phyloP scores from a whole-genome alignment of 805 yeast species.

The Myxozyma sirexii region DNA sequence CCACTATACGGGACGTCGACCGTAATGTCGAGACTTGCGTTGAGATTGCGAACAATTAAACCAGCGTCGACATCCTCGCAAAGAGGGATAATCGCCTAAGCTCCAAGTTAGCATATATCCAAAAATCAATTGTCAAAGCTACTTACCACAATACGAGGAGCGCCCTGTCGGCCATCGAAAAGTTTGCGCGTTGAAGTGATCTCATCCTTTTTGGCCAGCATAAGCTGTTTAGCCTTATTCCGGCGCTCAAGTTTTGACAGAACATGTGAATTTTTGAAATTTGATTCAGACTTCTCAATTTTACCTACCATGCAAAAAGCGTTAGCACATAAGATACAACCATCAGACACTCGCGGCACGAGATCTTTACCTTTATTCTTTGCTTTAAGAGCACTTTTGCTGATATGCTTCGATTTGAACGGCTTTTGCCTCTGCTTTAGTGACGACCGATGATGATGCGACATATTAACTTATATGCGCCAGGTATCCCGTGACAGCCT shows the following conservation, averaged over 20 bases:
- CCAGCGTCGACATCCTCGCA: slow-evolving; percentile 63
- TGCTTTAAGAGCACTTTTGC: slow-evolving; percentile 84
- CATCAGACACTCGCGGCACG: too few relatives aligned
- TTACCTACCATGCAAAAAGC: slow-evolving; percentile 55
- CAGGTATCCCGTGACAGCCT: neutral
- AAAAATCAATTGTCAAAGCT: neutral
- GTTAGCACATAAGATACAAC: neutral
- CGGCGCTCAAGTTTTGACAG: slow-evolving; percentile 66
- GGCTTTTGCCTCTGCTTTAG: slow-evolving; percentile 83
- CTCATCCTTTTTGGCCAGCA: slow-evolving; percentile 67
- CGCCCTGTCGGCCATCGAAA: slow-evolving; percentile 79
- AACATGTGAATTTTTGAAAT: slow-evolving; percentile 41
- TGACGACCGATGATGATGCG: slow-evolving; percentile 79
- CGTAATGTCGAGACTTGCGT: slow-evolving; percentile 35
- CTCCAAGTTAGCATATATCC: neutral
- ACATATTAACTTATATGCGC: neutral
- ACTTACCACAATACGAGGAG: slow-evolving; percentile 69
- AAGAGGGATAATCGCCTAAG: slow-evolving; percentile 67
- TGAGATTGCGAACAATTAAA: slow-evolving; percentile 37
- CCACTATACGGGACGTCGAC: slow-evolving; percentile 21
- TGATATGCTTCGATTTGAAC: slow-evolving; percentile 88
- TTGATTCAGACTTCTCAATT: slow-evolving; percentile 64
- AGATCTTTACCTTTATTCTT: slow-evolving; percentile 53
- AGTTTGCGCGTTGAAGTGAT: slow-evolving; percentile 62
- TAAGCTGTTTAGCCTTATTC: slow-evolving; percentile 76